A percentile compares a stretch with the other conserved stretches of the same genome.
phyloP scores from a whole-genome alignment of 768 basidiomycete species.

The Boletus vermiculosoides region DNA sequence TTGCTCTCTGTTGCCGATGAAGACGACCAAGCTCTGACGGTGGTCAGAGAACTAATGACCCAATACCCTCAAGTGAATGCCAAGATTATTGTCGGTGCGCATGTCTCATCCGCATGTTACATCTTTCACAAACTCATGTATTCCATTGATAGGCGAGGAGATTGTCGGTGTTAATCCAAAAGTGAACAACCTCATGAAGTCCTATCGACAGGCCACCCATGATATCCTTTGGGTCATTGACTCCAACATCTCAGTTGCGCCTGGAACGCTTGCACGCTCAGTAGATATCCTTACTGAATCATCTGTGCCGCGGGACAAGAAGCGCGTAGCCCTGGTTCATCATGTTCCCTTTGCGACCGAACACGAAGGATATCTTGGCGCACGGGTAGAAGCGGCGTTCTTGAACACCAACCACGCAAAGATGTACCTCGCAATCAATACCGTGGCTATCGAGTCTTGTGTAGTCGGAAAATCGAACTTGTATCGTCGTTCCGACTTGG shows the following conservation, averaged over 20 bases:
- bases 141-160: constrained; percentile 60
- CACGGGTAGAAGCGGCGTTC: constrained; percentile 88
- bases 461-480: constrained; percentile 96
- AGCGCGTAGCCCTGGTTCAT: constrained; percentile 81
- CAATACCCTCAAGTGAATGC: constrained; percentile 79
- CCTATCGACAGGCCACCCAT: constrained; percentile 76
- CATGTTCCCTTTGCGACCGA: constrained; percentile 90
- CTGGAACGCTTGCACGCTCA: constrained; percentile 78
- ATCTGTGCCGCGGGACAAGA: constrained; percentile 36
- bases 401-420: constrained; percentile 97
- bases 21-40: constrained; percentile 80
- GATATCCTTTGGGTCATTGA: constrained; percentile 97
- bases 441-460: constrained; percentile 86
- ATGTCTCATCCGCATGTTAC: not conserved
- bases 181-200: constrained; percentile 90
- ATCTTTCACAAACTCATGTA: not conserved
- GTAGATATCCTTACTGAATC: constrained; percentile 68
- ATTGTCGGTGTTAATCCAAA: constrained; percentile 93
- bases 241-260: constrained; percentile 82
- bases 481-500: constrained; percentile 86
- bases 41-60: constrained; percentile 72
- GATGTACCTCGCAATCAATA: constrained; percentile 95
- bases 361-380: constrained; percentile 68
- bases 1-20: constrained; percentile 89
- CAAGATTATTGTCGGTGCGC: constrained; percentile 72